Evolutionary conservation across 352 stramenopile genomes (phyloP).

Genomic region (Elongisporangium prolatum): DNA sequence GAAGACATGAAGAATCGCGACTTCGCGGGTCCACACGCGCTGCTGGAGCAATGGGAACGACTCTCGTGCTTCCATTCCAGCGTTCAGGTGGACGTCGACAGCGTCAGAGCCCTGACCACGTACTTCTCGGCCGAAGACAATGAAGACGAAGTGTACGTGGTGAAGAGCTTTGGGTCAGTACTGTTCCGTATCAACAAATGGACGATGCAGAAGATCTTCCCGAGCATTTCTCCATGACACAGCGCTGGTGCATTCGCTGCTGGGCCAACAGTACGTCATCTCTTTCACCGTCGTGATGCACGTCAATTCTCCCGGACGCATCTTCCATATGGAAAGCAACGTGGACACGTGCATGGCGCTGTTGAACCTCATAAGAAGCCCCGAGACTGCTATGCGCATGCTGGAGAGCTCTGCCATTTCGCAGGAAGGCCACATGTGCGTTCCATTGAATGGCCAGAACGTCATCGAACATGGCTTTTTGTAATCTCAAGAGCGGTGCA

Average conservation of each 20-base stretch:
- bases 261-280: conserved; percentile 38
- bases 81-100: conserved; percentile 16
- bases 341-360: conserved; percentile 37
- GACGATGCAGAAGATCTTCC: conserved; percentile 43
- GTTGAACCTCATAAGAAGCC: conserved; percentile 28
- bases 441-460: no score
- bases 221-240: conserved; percentile 34
- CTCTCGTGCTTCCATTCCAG: conserved; percentile 25
- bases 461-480: no score
- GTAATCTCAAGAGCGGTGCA: no score
- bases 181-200: conserved; percentile 29
- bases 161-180: conserved; percentile 25
- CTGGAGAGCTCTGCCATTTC: conserved; percentile 22
- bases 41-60: conserved; percentile 40
- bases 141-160: conserved; percentile 12
- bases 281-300: conserved; percentile 31
- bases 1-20: conserved; percentile 27
- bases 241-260: conserved; percentile 32
- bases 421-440: no score
- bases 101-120: conserved; percentile 2
- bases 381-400: conserved; percentile 23
- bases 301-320: conserved; percentile 21
- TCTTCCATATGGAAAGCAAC: conserved; percentile 44
- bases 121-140: no score
- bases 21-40: conserved; percentile 22